Evolutionary conservation across 257 asterid genomes (phyloP).

Genomic region (Gentiana macrophylla): DNA sequence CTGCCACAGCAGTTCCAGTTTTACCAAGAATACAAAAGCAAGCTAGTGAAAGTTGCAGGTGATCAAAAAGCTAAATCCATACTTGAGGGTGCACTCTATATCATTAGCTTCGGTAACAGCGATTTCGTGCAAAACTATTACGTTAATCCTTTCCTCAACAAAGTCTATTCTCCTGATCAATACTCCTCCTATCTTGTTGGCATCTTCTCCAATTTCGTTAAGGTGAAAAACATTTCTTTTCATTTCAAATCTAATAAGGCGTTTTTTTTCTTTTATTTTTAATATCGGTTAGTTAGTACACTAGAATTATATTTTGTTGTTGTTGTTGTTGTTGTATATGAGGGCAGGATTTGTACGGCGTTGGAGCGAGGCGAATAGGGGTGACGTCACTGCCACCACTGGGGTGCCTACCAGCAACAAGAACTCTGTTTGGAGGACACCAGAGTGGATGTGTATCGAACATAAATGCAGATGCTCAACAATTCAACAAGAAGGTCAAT

Average conservation of each 20-base stretch:
- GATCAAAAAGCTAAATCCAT: conserved; percentile 39
- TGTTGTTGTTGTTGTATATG: not conserved
- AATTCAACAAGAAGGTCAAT: conserved; percentile 62
- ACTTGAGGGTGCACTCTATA: conserved; percentile 45
- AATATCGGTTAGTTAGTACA: not conserved
- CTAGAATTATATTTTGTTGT: not conserved
- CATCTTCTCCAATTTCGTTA: conserved; percentile 43
- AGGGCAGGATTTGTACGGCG: conserved; percentile 45
- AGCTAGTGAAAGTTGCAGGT: conserved; percentile 63
- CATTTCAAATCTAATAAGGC: not conserved
- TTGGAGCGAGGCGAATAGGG: conserved; percentile 88
- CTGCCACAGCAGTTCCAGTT: conserved; percentile 50
- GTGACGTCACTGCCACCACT: conserved; percentile 91
- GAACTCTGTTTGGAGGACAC: conserved; percentile 69
- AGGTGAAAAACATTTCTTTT: conserved; percentile 24
- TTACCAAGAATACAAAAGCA: conserved; percentile 69
- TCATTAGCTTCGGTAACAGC: conserved; percentile 67
- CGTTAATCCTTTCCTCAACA: conserved; percentile 61
- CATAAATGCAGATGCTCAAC: conserved; percentile 65
- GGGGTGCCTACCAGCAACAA: conserved; percentile 80
- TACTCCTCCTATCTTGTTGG: conserved; percentile 58
- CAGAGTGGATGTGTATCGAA: conserved; percentile 62
- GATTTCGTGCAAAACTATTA: conserved; percentile 88
- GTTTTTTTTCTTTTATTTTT: not conserved
- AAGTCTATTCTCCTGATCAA: conserved; percentile 58